Percentiles rank a stretch among this genome's conserved stretches.
These are phyloP conservation scores for Boletus barrowsii DNA, from an alignment of 768 basidiomycete genomes.

Conservation along the genomic window DNA sequence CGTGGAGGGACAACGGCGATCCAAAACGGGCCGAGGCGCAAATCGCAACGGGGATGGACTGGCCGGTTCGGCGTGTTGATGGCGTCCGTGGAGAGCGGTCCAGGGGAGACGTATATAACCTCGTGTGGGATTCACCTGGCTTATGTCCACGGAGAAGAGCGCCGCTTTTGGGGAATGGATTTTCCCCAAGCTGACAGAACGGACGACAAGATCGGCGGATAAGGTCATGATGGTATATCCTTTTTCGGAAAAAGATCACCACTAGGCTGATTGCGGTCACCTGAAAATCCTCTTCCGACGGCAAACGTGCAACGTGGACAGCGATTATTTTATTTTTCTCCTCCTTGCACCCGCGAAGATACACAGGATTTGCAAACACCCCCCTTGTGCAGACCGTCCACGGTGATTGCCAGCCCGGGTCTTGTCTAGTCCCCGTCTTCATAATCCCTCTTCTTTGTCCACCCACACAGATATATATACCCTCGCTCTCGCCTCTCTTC, in stretches of 20 bases:
- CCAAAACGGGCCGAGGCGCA: conserved; percentile 21
- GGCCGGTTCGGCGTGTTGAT: conserved; percentile 1
- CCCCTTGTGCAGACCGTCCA: no score
- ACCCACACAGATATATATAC: conserved; percentile 16
- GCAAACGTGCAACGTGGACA: background rate
- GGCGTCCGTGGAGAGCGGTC: conserved; percentile 23
- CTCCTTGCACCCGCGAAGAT: conserved; percentile 21
- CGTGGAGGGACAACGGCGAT: conserved; percentile 18
- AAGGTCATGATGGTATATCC: conserved; percentile 25
- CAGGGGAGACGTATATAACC: conserved; percentile 1
- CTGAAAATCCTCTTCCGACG: no score
- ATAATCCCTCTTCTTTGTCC: background rate
- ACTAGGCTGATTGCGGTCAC: conserved; percentile 18
- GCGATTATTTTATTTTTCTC: no score
- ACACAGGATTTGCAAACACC: conserved; percentile 24
- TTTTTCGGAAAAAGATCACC: conserved; percentile 33
- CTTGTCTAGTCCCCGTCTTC: conserved; percentile 21
- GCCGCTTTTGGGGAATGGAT: conserved; percentile 21
- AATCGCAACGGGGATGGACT: conserved; percentile 11
- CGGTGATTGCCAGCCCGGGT: conserved; percentile 29
- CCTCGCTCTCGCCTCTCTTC: background rate
- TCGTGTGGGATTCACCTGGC: conserved; percentile 20
- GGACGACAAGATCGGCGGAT: conserved; percentile 38
- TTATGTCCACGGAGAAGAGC: conserved; percentile 30
- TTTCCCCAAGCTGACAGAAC: conserved; percentile 18